Base-by-base conservation (phyloP, 108 stramenopile genomes). In the Bacterosira constricta region DNA sequence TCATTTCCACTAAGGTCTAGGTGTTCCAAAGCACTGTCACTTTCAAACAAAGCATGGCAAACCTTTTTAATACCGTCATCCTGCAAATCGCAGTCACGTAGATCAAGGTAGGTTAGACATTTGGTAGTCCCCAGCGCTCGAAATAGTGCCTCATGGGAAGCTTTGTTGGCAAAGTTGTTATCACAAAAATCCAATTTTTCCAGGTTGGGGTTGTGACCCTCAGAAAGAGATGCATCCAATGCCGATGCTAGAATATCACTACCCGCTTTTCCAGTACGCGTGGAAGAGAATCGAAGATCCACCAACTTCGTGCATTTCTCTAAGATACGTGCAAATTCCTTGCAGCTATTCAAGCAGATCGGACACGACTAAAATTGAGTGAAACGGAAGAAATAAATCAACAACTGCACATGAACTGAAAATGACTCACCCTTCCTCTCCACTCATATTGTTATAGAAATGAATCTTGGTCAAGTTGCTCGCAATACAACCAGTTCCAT, bases 361-460 rank as follows among this genome's bases (percentile, higher is more conserved):
- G 3, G 30, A 37, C 27, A 37, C 1, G 35, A 8, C 30, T 3
- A n/a, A 32, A 54, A 5, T 26, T 41, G 38, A 45, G 38, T 41
- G 15, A 11, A 10, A 61, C 42, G 5, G 20, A 1, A n/a, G n/a
- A n/a, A n/a, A n/a, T n/a, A n/a, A n/a, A n/a, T n/a, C n/a, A n/a
- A n/a, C n/a, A n/a, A n/a, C n/a, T n/a, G n/a, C n/a, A n/a, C n/a
- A n/a, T n/a, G n/a, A n/a, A n/a, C n/a, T n/a, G 6, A 32, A 26
- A 8, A 0, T 2, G 6, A 54, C 60, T 61, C 35, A 77, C 42
- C 84, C 84, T 11, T 42, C 78, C n/a, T 67, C 77, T 17, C 84
- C 84, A 71, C 81, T 82, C 84, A 85, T 85, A 39, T 85, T 85
- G 38, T 82, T 80, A 57, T 69, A 83, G 55, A 85, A 82, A 55